These are phyloP conservation scores for Chrysanthemum seticuspe DNA, from an alignment of 129 eudicot species.

Conservation along the genomic window DNA sequence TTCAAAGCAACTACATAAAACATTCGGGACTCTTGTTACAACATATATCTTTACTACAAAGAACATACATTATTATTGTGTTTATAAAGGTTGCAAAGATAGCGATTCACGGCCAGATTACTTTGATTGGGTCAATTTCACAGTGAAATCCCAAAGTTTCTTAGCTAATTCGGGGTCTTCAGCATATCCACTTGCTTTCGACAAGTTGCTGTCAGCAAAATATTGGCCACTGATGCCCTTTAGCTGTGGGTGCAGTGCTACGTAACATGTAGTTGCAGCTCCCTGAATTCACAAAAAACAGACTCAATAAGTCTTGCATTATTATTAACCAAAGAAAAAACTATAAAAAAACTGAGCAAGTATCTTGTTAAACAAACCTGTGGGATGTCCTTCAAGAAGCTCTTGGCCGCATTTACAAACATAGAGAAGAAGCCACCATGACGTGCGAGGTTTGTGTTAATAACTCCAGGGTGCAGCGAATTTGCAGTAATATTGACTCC, in stretches of 20 bases:
- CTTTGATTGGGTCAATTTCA: conserved; percentile 42
- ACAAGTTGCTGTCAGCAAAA: conserved; percentile 64
- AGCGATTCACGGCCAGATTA: conserved; percentile 7
- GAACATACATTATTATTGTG: no score
- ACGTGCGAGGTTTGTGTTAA: conserved; percentile 51
- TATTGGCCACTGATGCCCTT: conserved; percentile 80
- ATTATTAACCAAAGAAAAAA: not conserved
- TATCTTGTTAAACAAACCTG: conserved; percentile 41
- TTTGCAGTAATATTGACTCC: conserved; percentile 65
- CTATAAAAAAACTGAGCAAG: not conserved
- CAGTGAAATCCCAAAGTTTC: conserved; percentile 83
- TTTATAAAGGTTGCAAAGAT: no score
- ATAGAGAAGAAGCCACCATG: conserved; percentile 36
- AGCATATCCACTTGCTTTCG: conserved; percentile 44
- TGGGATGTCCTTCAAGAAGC: conserved; percentile 57
- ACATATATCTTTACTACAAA: no score
- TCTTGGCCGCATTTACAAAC: conserved; percentile 30
- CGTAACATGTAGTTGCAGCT: conserved; percentile 85
- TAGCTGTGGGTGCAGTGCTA: conserved; percentile 73
- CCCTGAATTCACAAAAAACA: conserved; percentile 41
- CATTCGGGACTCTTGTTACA: no score
- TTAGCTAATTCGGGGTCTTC: conserved; percentile 60
- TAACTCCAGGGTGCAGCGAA: conserved; percentile 66
- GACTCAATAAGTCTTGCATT: not conserved
- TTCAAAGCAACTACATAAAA: not conserved